These are phyloP conservation scores for Fragaria ananassa DNA, from an alignment of 306 rosid species.

Conservation along the genomic window DNA sequence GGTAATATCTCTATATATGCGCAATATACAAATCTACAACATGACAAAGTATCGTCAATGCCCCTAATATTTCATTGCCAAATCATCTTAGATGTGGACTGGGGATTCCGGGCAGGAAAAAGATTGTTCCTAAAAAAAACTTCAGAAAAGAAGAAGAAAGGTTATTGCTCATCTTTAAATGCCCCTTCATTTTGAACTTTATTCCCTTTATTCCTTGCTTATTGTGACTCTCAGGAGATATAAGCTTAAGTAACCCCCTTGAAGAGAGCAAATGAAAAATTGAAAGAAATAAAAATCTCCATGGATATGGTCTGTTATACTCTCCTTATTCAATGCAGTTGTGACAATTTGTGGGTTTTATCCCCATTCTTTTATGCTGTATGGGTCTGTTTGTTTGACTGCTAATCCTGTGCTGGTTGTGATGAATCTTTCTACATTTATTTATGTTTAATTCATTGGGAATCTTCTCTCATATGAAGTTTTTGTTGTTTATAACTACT, in stretches of 20 bases:
- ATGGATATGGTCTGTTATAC: not conserved
- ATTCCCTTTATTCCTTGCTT: not conserved
- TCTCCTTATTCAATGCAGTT: not conserved
- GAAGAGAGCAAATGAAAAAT: not conserved
- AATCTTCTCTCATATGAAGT: not conserved
- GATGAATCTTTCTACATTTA: not conserved
- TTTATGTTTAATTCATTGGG: conserved; percentile 1
- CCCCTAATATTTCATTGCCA: not conserved
- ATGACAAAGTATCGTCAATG: not conserved
- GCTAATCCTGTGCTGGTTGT: not conserved
- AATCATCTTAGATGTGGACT: not conserved
- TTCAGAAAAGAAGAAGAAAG: too few species aligned
- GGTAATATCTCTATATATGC: not conserved
- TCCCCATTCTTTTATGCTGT: not conserved
- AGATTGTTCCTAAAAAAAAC: not conserved
- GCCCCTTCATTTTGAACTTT: not conserved
- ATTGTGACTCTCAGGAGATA: not conserved
- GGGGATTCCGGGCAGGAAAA: not conserved
- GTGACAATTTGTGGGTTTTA: not conserved
- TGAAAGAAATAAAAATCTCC: not conserved
- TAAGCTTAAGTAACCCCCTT: not conserved
- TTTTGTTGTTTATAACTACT: not conserved
- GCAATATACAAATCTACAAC: not conserved
- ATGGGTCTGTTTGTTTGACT: not conserved
- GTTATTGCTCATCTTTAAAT: not conserved